Conservation (phyloP, 2,329 filamentous ascomycete species). For the Pseudogymnoascus sp. region DNA sequence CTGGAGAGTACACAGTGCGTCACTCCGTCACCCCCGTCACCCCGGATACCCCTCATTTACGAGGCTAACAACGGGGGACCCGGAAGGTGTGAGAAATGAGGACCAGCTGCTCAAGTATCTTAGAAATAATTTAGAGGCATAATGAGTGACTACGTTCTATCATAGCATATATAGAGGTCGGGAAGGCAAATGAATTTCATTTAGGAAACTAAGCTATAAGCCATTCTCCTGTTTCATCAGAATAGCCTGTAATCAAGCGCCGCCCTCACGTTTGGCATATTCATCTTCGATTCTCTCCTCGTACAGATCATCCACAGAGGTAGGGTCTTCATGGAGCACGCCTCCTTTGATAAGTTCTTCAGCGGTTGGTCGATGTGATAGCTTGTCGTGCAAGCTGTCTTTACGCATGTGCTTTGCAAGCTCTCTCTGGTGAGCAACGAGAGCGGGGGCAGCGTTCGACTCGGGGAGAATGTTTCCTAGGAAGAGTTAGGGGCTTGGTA, state of each 20-base stretch:
- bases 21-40: neutral
- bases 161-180: neutral
- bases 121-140: neutral
- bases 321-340: constrained; percentile 63
- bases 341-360: constrained; percentile 72
- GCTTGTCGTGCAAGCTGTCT: constrained; percentile 79
- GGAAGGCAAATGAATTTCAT: neutral
- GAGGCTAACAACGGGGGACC: neutral
- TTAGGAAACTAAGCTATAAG: neutral
- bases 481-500: neutral
- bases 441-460: constrained; percentile 65
- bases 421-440: constrained; percentile 75
- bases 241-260: constrained; percentile 36
- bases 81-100: neutral
- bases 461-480: constrained; percentile 80
- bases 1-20: neutral
- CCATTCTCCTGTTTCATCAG: neutral
- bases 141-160: neutral
- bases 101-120: neutral
- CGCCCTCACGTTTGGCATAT: constrained; percentile 54
- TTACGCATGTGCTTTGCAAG: constrained; percentile 82
- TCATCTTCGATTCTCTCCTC: constrained; percentile 53
- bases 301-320: constrained; percentile 45
- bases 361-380: constrained; percentile 66
- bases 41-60: constrained; percentile 4